phyloP scores from a whole-genome alignment of 2,329 filamentous ascomycete species.

The Cadophora malorum region DNA sequence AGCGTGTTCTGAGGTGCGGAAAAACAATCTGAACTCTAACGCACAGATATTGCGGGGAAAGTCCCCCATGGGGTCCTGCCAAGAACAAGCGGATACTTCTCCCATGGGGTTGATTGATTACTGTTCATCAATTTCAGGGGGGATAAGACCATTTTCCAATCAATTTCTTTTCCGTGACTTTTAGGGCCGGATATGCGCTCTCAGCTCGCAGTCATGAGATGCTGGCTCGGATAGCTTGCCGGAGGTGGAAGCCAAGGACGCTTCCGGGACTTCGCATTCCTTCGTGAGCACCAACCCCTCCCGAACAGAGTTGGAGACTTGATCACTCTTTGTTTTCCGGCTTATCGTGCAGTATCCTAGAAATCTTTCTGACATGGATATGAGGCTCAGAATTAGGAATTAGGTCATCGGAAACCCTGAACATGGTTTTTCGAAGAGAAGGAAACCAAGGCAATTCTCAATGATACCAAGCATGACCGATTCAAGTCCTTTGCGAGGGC shows the following conservation, averaged over 20 bases:
- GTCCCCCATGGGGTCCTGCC: slow-evolving; percentile 15
- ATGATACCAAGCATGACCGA: too few species aligned
- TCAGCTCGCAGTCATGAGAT: background rate
- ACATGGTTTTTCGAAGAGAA: too few species aligned
- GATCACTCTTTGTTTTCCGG: too few species aligned
- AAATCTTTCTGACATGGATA: too few species aligned
- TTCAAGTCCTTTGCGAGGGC: too few species aligned
- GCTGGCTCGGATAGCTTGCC: background rate
- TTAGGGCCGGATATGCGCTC: background rate
- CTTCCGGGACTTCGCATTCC: background rate
- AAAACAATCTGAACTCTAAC: slow-evolving; percentile 14
- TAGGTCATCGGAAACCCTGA: too few species aligned
- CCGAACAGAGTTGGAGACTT: too few species aligned
- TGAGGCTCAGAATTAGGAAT: too few species aligned
- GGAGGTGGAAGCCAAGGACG: background rate
- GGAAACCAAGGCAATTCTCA: too few species aligned
- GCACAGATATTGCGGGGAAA: slow-evolving; percentile 14
- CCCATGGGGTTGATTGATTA: slow-evolving; percentile 5
- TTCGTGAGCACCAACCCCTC: too few species aligned
- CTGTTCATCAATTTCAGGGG: background rate
- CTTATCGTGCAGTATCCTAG: too few species aligned
- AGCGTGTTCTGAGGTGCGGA: background rate
- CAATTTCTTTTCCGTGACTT: background rate
- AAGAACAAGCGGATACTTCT: slow-evolving; percentile 13
- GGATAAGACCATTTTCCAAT: background rate